Conservation (phyloP, 2,329 filamentous ascomycete species). For the Monosporascus sp. region DNA sequence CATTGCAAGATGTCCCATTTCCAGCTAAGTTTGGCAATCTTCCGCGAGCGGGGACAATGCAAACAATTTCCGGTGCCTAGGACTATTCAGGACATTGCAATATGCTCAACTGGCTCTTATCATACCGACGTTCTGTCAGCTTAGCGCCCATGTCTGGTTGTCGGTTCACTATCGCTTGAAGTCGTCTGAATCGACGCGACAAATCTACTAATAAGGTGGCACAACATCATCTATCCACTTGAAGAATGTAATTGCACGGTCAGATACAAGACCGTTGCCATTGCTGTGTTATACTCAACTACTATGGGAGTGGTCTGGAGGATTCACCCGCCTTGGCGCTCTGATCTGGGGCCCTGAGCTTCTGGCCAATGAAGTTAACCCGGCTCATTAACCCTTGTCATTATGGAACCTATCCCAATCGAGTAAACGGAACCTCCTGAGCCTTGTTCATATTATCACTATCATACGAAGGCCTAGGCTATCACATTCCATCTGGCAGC, state of each 20-base stretch:
- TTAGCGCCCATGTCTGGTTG: no score
- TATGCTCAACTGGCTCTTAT: neutral
- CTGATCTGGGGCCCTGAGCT: conserved; percentile 11
- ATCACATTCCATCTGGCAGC: conserved; percentile 2
- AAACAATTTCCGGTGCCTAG: no score
- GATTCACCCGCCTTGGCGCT: conserved; percentile 20
- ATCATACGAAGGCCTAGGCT: neutral
- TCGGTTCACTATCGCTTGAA: neutral
- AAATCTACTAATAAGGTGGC: neutral
- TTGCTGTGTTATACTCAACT: conserved; percentile 8
- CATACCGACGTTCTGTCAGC: neutral
- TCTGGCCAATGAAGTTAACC: conserved; percentile 17
- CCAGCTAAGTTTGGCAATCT: no score
- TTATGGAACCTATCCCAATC: conserved; percentile 17
- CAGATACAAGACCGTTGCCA: conserved; percentile 7
- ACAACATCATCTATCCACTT: neutral
- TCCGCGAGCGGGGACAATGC: no score
- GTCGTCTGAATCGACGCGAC: neutral
- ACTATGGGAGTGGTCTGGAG: conserved; percentile 20
- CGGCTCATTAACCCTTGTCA: conserved; percentile 13
- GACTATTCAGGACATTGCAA: no score
- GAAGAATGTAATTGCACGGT: neutral
- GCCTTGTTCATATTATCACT: conserved; percentile 6
- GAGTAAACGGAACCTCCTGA: conserved; percentile 11
- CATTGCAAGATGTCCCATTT: no score